Base-by-base conservation (phyloP, 2,329 filamentous ascomycete species). In the Fusarium graminum region DNA sequence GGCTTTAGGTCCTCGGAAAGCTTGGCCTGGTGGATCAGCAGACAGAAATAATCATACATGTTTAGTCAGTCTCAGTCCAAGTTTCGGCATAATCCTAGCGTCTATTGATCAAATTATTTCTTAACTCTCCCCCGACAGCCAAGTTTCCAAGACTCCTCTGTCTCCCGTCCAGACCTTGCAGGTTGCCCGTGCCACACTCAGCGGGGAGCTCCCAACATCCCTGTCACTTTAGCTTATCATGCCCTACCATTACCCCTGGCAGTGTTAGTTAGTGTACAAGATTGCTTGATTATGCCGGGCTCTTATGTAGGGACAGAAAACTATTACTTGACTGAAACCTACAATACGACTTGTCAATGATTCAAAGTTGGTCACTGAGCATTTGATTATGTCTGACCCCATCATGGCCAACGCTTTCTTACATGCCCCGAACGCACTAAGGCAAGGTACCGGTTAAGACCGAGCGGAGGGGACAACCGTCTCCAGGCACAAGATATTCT, bases 391-490 rank as follows among this genome's bases (percentile, higher is more conserved):
- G 51, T 63, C 58, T 16, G 3, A 10, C 22, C 9, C 11, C 25
- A 56, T 62, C 42, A 46, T 62, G 57, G 12, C 14, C 29, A 16
- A 11, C 45, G 19, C 40, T 57, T 58, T 57, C 34, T 19, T 45
- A 13, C 32, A 26, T 25, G 19, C 25, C 19, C 32, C 28, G 28
- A 34, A 46, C 16, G 25, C 59, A 58, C 59, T 63, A 63, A 63
- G 51, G 59, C 32, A 63, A 63, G 59, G 59, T 63, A 63, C 59
- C 25, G 44, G 22, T 57, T 41, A 22, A 22, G 22, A 22, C 22
- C 22, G 52, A 41, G 54, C 52, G 51, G 62, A 56, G 49, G 54
- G 40, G 45, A 22, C 39, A 39, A 59, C 42, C 34, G 28, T 64
- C 39, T 53, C 42, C 17, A 53, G 43, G 61, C 34, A 42, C 38